Evolutionary conservation across 1,139 yeast species (phyloP).

Genomic region (Meyerozyma sp.): DNA sequence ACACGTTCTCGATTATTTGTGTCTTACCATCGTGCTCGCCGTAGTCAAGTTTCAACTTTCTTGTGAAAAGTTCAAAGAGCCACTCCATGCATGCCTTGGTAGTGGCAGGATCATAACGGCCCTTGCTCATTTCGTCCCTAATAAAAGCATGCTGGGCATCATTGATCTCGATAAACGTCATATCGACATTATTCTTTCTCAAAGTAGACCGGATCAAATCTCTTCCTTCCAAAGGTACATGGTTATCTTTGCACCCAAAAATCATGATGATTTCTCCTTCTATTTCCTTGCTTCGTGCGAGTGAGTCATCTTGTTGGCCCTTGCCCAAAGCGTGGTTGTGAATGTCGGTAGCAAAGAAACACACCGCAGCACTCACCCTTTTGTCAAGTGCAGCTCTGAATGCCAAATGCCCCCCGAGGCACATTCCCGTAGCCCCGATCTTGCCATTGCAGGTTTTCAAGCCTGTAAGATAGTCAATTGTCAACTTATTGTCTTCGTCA

Average conservation of each 20-base stretch:
- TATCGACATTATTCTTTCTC: conserved; percentile 53
- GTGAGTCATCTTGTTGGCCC: conserved; percentile 59
- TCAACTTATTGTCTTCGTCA: conserved; percentile 66
- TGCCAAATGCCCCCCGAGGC: conserved; percentile 82
- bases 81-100: conserved; percentile 65
- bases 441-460: conserved; percentile 66
- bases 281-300: conserved; percentile 50
- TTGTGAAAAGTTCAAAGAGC: conserved; percentile 63
- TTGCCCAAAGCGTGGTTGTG: conserved; percentile 62
- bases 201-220: conserved; percentile 63
- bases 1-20: conserved; percentile 55
- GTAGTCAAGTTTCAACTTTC: conserved; percentile 61
- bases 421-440: conserved; percentile 83
- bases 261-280: conserved; percentile 60
- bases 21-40: conserved; percentile 55
- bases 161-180: conserved; percentile 69
- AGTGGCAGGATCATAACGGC: conserved; percentile 72
- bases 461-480: conserved; percentile 55
- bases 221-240: conserved; percentile 75
- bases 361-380: conserved; percentile 61
- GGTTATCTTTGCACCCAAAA: conserved; percentile 76
- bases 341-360: conserved; percentile 80
- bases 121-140: conserved; percentile 73
- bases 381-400: conserved; percentile 67
- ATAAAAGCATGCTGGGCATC: conserved; percentile 84